phyloP scores from a whole-genome alignment of 2,329 filamentous ascomycete genomes.

The Hypomyces rosellus region DNA sequence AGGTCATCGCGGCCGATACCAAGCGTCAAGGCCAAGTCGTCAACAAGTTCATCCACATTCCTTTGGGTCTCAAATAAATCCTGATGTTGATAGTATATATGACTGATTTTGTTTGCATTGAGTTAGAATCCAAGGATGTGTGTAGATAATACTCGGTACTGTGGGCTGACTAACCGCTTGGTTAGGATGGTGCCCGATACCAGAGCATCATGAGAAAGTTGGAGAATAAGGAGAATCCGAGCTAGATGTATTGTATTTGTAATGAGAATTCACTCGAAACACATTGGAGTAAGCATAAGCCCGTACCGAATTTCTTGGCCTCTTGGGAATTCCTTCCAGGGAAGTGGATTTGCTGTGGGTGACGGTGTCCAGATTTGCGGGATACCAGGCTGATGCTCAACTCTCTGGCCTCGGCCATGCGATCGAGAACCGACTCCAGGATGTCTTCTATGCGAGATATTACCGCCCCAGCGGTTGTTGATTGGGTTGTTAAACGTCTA shows the following conservation, averaged over 20 bases:
- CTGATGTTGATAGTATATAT: conserved; percentile 73
- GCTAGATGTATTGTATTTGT: conserved; percentile 30
- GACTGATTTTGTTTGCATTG: conserved; percentile 39
- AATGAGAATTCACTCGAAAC: not conserved
- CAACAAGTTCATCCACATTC: conserved; percentile 64
- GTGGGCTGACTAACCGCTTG: conserved; percentile 45
- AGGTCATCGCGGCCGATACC: conserved; percentile 56
- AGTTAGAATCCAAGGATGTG: no score
- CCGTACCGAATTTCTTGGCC: conserved; percentile 46
- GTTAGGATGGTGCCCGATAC: conserved; percentile 49
- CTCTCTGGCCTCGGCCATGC: conserved; percentile 19
- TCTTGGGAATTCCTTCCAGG: conserved; percentile 43
- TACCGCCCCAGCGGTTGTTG: conserved; percentile 17
- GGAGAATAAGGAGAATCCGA: conserved; percentile 51
- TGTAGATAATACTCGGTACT: no score
- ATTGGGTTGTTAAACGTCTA: not conserved
- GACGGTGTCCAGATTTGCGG: conserved; percentile 14
- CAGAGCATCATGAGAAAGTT: conserved; percentile 54
- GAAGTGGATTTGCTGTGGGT: conserved; percentile 30
- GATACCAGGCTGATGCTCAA: conserved; percentile 22
- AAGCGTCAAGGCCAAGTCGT: conserved; percentile 67
- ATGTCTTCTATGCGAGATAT: conserved; percentile 32
- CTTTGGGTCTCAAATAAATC: conserved; percentile 63
- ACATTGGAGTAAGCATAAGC: not conserved
- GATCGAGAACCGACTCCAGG: conserved; percentile 24